Base-by-base conservation (phyloP, 1,284 basidiomycete genomes). In the Moesziomyces antarcticus region DNA sequence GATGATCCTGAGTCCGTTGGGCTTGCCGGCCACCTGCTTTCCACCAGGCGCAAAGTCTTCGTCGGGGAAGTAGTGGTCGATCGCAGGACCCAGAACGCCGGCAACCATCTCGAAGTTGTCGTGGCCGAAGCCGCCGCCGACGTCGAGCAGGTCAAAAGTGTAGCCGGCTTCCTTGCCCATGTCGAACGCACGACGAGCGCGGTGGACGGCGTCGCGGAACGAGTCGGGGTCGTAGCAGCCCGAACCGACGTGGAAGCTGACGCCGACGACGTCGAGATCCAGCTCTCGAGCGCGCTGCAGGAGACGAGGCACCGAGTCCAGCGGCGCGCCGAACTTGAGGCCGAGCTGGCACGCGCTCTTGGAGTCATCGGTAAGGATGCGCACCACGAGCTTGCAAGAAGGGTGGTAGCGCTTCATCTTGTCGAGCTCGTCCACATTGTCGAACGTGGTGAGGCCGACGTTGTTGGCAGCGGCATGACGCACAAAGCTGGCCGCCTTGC, bases 171-270 rank as follows among this genome's bases (percentile, higher is more conserved):
- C 89, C 60, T 87, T 86, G 47, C 90, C 96, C 89, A 97, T 93
- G 68, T 94, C 91, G 84, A 99, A 99, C 18, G 91, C 93, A 37
- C 87, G 85, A 16, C 90, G 89, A 5, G 96, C 92, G 14, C 93
- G 91, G 85, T 86, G 88, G 70, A 99, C 89, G 30, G 96, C 97
- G 84, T 97, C 95, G 41, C 89, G 89, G 83, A 96, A 99, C 43
- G 93, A 91, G 47, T 89, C 87, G 9, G 94, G 90, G 85, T 99
- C 95, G 84, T 93, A 97, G 86, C 93, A 97, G 3, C 97, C 97
- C 66, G 92, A 94, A 11, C 97, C 97, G 53, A 98, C 97, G 85
- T 99, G 97, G 89, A 99, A 99, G 83, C 91, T 93, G 54, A 98
- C 93, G 37, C 97, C 97, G 51, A 98, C 88, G 54, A 99, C 93